Conservation (phyloP, 805 yeast species). For the Sugiyamaella mastotermitis region DNA sequence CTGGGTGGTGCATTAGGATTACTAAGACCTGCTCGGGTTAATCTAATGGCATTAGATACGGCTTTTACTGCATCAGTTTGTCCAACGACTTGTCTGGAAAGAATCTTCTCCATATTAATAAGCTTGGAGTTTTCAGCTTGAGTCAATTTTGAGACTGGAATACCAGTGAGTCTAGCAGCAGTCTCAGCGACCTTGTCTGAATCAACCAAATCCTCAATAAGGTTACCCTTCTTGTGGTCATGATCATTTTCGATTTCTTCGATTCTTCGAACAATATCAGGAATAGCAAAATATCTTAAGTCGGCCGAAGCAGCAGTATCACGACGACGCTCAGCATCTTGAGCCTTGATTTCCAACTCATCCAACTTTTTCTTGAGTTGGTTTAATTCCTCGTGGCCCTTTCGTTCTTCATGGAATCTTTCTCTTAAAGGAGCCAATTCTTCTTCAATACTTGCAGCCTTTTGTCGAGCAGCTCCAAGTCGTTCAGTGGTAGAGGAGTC, state of each 20-base stretch:
- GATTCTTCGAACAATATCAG: conserved; percentile 77
- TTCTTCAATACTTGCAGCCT: conserved; percentile 78
- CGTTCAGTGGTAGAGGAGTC: conserved; percentile 80
- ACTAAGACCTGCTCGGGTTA: conserved; percentile 89
- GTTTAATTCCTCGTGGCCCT: conserved; percentile 87
- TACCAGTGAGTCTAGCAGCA: conserved; percentile 93
- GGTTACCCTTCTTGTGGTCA: conserved; percentile 58
- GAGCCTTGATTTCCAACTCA: conserved; percentile 87
- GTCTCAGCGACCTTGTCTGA: conserved; percentile 93
- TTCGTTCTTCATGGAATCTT: conserved; percentile 77
- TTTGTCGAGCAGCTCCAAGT: conserved; percentile 68
- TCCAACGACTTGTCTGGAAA: conserved; percentile 83
- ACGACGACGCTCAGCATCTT: conserved; percentile 94
- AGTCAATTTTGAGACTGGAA: conserved; percentile 89
- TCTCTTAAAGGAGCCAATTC: conserved; percentile 79
- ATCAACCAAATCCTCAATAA: conserved; percentile 78
- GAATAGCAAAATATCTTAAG: conserved; percentile 93
- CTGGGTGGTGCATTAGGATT: conserved; percentile 97
- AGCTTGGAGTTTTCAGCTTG: conserved; percentile 93
- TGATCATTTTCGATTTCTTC: conserved; percentile 72
- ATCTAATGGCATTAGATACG: conserved; percentile 89
- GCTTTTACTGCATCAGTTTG: conserved; percentile 95
- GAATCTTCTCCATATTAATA: conserved; percentile 87
- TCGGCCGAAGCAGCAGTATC: conserved; percentile 95
- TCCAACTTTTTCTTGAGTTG: conserved; percentile 85